These are phyloP conservation scores for Amaranthus cruentus DNA, from an alignment of 148 eudicot species.

Conservation along the genomic window DNA sequence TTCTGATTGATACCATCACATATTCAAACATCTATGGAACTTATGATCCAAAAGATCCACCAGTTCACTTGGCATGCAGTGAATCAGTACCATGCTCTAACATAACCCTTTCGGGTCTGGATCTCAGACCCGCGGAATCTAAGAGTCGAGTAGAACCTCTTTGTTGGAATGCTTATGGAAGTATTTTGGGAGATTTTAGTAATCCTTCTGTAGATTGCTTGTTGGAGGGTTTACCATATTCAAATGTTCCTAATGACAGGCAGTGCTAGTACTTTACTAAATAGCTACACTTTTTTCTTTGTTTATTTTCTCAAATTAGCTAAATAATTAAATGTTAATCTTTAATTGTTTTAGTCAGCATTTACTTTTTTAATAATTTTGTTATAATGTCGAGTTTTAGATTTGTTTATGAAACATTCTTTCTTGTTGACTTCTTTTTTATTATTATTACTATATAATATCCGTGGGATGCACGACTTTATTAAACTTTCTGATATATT, in stretches of 20 bases:
- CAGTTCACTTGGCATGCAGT: conserved; percentile 69
- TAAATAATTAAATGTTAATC: not conserved
- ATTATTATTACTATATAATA: too few relatives aligned
- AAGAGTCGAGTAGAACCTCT: conserved; percentile 33
- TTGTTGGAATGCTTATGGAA: conserved; percentile 87
- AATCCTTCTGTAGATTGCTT: conserved; percentile 59
- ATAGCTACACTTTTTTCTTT: too few relatives aligned
- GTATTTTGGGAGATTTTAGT: conserved; percentile 13
- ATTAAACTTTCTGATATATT: too few relatives aligned
- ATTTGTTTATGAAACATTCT: too few relatives aligned
- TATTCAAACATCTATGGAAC: conserved; percentile 65
- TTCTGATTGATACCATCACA: conserved; percentile 33
- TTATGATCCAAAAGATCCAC: conserved; percentile 53
- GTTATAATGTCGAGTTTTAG: too few relatives aligned
- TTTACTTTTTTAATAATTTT: too few relatives aligned
- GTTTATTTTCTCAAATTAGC: too few relatives aligned
- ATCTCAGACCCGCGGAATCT: conserved; percentile 39
- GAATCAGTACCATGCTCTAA: conserved; percentile 64
- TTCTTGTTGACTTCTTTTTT: too few relatives aligned
- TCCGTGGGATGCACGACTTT: too few relatives aligned
- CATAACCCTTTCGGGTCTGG: conserved; percentile 46
- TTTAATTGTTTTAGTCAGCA: too few relatives aligned
- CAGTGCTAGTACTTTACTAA: conserved; percentile 30
- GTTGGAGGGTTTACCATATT: conserved; percentile 51
- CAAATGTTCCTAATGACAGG: conserved; percentile 27